These are phyloP conservation scores for Lentinula edodes DNA, from an alignment of 768 basidiomycete genomes.

Conservation along the genomic window DNA sequence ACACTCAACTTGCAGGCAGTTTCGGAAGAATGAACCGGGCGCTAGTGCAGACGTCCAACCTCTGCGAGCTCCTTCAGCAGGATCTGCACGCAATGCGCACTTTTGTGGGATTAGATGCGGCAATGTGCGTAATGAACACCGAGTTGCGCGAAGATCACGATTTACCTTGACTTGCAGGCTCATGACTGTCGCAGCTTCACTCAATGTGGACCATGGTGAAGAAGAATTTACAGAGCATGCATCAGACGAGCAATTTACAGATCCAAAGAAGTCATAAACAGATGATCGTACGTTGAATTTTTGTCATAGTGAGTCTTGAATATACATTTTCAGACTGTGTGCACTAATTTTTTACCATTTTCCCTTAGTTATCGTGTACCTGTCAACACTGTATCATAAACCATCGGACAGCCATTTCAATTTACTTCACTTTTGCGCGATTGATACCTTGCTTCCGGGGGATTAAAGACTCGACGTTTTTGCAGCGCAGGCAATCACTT, in stretches of 20 bases:
- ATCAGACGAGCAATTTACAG: not conserved
- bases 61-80: conserved; percentile 70
- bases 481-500: too few relatives aligned
- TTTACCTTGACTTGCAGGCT: conserved; percentile 26
- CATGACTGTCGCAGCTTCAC: conserved; percentile 43
- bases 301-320: not conserved
- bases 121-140: conserved; percentile 52
- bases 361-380: too few relatives aligned
- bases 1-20: conserved; percentile 67
- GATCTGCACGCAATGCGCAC: conserved; percentile 76
- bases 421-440: too few relatives aligned
- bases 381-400: too few relatives aligned
- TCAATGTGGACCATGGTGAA: conserved; percentile 25
- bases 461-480: too few relatives aligned
- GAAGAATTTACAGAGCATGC: not conserved
- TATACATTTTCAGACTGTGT: too few relatives aligned
- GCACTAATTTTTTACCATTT: too few relatives aligned
- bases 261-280: not conserved
- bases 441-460: too few relatives aligned
- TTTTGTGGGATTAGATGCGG: conserved; percentile 74
- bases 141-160: not conserved
- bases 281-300: not conserved
- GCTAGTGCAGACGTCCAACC: conserved; percentile 65
- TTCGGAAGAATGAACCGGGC: conserved; percentile 64
- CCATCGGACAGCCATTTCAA: too few relatives aligned